Evolutionary conservation across 2,329 filamentous ascomycete genomes (phyloP).

Genomic region (Fusarium floridanum): DNA sequence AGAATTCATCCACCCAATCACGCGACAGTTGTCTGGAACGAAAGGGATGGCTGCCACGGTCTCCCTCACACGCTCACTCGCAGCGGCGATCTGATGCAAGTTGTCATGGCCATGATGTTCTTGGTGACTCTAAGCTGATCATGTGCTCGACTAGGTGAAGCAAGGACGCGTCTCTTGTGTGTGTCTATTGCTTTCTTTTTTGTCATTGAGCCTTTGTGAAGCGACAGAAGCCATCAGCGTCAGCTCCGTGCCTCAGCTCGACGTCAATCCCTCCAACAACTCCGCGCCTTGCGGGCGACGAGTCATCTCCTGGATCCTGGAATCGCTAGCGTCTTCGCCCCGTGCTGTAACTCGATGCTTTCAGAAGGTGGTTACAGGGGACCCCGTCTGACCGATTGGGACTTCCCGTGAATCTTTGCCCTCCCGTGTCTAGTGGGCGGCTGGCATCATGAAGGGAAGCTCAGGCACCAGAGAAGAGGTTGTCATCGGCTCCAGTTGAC

Average conservation of each 20-base stretch:
- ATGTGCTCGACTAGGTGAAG: neutral
- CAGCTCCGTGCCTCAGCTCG: neutral
- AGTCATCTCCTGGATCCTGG: slow-evolving; percentile 18
- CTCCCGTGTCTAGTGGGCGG: neutral
- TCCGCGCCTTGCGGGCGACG: neutral
- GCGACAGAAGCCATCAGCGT: neutral
- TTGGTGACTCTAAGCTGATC: neutral
- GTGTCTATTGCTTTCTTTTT: slow-evolving; percentile 11
- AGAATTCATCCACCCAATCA: slow-evolving; percentile 27
- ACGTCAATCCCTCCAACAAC: neutral
- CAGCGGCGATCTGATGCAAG: slow-evolving; percentile 28
- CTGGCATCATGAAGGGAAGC: neutral
- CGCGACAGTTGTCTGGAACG: slow-evolving; percentile 26
- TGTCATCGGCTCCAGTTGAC: neutral
- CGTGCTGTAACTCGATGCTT: slow-evolving; percentile 37
- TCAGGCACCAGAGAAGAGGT: neutral
- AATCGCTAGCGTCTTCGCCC: slow-evolving; percentile 5
- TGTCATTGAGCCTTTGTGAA: neutral
- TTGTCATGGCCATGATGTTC: neutral
- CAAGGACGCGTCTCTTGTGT: slow-evolving; percentile 14
- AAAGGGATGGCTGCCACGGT: slow-evolving; percentile 10
- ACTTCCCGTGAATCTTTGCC: slow-evolving; percentile 9
- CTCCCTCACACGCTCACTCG: slow-evolving; percentile 30
- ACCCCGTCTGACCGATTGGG: slow-evolving; percentile 16
- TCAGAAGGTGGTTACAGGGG: slow-evolving; percentile 34